phyloP scores from a whole-genome alignment of 2,329 filamentous ascomycete species.

The Paecilomyces formosus region DNA sequence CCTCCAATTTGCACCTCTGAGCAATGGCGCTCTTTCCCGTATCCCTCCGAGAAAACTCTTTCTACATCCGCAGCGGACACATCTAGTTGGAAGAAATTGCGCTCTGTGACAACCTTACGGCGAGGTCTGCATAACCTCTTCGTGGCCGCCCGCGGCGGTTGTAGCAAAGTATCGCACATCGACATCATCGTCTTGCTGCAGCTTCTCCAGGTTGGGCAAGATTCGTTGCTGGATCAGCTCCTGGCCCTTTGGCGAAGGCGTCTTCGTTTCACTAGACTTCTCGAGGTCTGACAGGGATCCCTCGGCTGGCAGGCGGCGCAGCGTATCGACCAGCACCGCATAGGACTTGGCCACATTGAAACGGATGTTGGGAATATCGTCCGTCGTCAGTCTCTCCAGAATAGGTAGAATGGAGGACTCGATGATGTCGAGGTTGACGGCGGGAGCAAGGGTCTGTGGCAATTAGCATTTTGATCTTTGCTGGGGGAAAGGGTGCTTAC shows the following conservation, averaged over 20 bases:
- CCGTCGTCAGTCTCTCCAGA: constrained; percentile 84
- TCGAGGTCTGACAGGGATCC: constrained; percentile 80
- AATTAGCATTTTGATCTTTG: constrained; percentile 18
- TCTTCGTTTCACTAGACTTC: constrained; percentile 55
- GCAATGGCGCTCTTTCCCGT: constrained; percentile 11
- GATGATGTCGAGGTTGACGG: constrained; percentile 89
- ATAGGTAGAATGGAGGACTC: constrained; percentile 90
- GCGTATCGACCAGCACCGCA: constrained; percentile 76
- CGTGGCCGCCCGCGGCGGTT: constrained; percentile 60
- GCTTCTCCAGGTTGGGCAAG: constrained; percentile 82
- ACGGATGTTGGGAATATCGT: constrained; percentile 97
- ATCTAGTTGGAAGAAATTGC: constrained; percentile 1
- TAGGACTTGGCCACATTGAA: constrained; percentile 99
- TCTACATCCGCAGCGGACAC: constrained; percentile 8
- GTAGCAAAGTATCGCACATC: constrained; percentile 98
- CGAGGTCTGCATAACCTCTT: constrained; percentile 50
- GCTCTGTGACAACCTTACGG: constrained; percentile 21
- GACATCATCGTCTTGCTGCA: constrained; percentile 95
- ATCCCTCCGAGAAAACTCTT: constrained; percentile 8
- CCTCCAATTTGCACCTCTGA: constrained; percentile 14
- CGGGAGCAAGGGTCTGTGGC: constrained; percentile 77
- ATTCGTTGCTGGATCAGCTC: constrained; percentile 81
- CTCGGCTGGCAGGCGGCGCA: constrained; percentile 82
- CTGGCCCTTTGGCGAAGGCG: constrained; percentile 62
- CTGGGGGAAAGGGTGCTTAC: constrained; percentile 51